Percentiles rank a stretch among this genome's conserved stretches.
phyloP scores from a whole-genome alignment of 2,329 filamentous ascomycete species.

The Helminthosporium solani region DNA sequence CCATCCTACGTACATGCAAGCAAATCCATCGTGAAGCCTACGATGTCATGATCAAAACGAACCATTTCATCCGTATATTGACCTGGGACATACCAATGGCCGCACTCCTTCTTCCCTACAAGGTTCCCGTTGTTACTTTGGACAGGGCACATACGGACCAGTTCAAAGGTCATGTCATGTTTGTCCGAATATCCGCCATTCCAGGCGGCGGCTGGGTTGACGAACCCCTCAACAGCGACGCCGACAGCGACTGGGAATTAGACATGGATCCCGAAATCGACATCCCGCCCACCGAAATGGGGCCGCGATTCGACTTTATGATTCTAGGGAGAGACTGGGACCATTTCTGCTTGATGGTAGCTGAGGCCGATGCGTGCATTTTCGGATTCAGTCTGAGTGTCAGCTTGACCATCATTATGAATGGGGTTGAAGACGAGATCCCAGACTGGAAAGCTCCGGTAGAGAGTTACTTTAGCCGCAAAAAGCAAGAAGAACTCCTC shows the following conservation, averaged over 20 bases:
- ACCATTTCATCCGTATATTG: constrained; percentile 11
- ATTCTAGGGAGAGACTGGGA: constrained; percentile 10
- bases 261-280: not conserved
- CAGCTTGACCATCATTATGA: not conserved
- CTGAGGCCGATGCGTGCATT: constrained; percentile 1
- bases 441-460: not conserved
- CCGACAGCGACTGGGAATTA: too few relatives aligned
- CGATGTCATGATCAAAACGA: constrained; percentile 20
- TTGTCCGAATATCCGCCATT: not conserved
- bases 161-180: constrained; percentile 10
- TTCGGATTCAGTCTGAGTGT: constrained; percentile 1
- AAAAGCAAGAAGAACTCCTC: not conserved
- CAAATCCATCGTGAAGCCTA: constrained; percentile 19
- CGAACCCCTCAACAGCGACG: not conserved
- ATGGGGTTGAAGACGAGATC: not conserved
- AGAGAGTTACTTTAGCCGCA: not conserved
- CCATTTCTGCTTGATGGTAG: constrained; percentile 5
- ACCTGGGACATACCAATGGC: not conserved
- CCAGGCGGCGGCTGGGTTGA: not conserved
- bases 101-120: not conserved
- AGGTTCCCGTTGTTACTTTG: constrained; percentile 10
- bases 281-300: constrained; percentile 1
- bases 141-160: constrained; percentile 5
- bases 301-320: constrained; percentile 11
- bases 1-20: constrained; percentile 14